Evolutionary conservation across 202 grass and related monocot genomes (phyloP).

Genomic region (Saccharum hybrid): DNA sequence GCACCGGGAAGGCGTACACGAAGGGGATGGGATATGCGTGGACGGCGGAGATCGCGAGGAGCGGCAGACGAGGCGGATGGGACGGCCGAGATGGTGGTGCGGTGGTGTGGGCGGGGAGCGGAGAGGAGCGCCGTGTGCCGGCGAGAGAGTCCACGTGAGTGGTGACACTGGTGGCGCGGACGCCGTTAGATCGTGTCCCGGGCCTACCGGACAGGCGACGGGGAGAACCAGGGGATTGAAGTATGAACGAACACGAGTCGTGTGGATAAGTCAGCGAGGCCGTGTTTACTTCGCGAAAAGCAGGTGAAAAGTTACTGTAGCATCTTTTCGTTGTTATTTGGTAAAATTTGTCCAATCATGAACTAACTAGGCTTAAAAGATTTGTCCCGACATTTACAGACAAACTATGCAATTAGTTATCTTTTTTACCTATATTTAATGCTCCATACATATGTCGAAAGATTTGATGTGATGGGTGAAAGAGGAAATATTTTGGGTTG

Average conservation of each 20-base stretch:
- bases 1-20: constrained; percentile 36
- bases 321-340: too few species aligned
- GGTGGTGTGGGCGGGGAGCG: not conserved
- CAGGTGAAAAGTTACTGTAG: too few species aligned
- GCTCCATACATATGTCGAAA: too few species aligned
- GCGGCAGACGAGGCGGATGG: not conserved
- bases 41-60: not conserved
- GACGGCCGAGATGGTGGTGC: constrained; percentile 5
- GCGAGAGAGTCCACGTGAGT: constrained; percentile 23
- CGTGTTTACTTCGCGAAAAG: too few species aligned
- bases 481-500: too few species aligned
- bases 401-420: too few species aligned
- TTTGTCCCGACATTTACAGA: too few species aligned
- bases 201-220: not conserved
- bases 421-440: too few species aligned
- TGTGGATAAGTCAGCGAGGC: not conserved
- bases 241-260: not conserved
- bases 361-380: too few species aligned
- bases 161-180: constrained; percentile 27
- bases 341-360: too few species aligned
- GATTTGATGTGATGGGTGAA: too few species aligned
- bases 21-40: not conserved
- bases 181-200: constrained; percentile 24
- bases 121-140: constrained; percentile 15
- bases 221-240: too few species aligned